Evolutionary conservation across 1,139 yeast genomes (phyloP).

Genomic region (Suhomyces panamericanus): DNA sequence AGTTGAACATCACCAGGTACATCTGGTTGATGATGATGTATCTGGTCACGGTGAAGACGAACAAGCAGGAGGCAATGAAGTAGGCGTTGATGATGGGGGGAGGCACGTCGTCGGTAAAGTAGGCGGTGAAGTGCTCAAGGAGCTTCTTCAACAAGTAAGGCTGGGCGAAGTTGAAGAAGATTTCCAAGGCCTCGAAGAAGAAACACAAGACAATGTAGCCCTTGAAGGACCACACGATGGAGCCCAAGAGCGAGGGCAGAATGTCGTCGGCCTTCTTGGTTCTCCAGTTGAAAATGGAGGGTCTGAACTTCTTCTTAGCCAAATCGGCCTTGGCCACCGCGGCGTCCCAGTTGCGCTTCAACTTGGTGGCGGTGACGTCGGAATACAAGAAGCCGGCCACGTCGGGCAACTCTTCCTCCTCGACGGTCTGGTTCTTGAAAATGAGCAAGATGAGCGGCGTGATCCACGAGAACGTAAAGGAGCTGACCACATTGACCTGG

Average conservation of each 20-base stretch:
- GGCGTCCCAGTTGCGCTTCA: conserved; percentile 13
- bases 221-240: conserved; percentile 16
- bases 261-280: conserved; percentile 7
- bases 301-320: conserved; percentile 4
- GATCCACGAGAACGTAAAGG: conserved; percentile 28
- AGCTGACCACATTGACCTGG: conserved; percentile 19
- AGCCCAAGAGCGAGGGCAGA: conserved; percentile 22
- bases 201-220: conserved; percentile 12
- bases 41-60: conserved; percentile 18
- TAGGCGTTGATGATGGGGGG: conserved; percentile 30
- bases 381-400: conserved; percentile 10
- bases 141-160: conserved; percentile 27
- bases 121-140: conserved; percentile 21
- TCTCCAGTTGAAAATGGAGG: conserved; percentile 4
- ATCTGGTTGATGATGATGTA: conserved; percentile 24
- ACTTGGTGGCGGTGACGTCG: conserved; percentile 9
- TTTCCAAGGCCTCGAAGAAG: conserved; percentile 16
- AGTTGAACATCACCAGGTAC: conserved; percentile 18
- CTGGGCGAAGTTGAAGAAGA: conserved; percentile 17
- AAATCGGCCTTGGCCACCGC: conserved; percentile 2
- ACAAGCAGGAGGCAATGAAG: conserved; percentile 21
- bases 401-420: conserved; percentile 23
- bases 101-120: conserved; percentile 7
- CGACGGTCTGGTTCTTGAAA: conserved; percentile 23
- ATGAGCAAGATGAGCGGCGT: conserved; percentile 26